Percentiles rank a stretch among this genome's conserved stretches.
Conservation (phyloP, 345 rosid genomes). For the Rhodamnia rubescens region DNA sequence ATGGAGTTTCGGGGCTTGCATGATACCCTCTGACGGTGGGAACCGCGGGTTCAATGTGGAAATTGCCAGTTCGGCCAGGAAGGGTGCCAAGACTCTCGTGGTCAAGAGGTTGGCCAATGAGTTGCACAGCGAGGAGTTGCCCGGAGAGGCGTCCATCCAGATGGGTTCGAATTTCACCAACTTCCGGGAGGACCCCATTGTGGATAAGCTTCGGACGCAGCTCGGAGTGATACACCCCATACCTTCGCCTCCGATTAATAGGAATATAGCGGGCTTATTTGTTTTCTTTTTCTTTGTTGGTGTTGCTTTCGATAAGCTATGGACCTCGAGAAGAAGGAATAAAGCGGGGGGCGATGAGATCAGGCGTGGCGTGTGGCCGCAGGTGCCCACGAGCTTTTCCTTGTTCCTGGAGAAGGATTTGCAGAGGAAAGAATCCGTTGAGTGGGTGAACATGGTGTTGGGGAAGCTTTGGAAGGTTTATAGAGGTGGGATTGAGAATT, state of each 20-base stretch:
- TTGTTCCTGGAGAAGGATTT: constrained; percentile 85
- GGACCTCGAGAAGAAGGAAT: constrained; percentile 60
- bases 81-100: constrained; percentile 20
- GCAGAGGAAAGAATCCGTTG: constrained; percentile 96
- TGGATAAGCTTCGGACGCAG: constrained; percentile 81
- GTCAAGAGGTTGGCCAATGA: constrained; percentile 37
- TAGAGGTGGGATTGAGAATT: constrained; percentile 84
- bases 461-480: constrained; percentile 96
- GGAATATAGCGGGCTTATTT: constrained; percentile 53
- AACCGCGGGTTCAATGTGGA: constrained; percentile 13
- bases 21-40: constrained; percentile 13
- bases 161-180: constrained; percentile 42
- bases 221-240: constrained; percentile 84
- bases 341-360: constrained; percentile 12
- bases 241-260: constrained; percentile 75
- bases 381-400: constrained; percentile 77
- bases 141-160: constrained; percentile 25
- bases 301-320: constrained; percentile 74
- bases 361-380: constrained; percentile 49
- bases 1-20: constrained; percentile 27
- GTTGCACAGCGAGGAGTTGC: constrained; percentile 21
- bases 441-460: constrained; percentile 99
- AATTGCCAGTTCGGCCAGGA: constrained; percentile 19
- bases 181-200: constrained; percentile 74
- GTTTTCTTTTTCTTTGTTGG: constrained; percentile 92